phyloP scores from a whole-genome alignment of 2,329 filamentous ascomycete genomes.

The Xylariaceae sp. region DNA sequence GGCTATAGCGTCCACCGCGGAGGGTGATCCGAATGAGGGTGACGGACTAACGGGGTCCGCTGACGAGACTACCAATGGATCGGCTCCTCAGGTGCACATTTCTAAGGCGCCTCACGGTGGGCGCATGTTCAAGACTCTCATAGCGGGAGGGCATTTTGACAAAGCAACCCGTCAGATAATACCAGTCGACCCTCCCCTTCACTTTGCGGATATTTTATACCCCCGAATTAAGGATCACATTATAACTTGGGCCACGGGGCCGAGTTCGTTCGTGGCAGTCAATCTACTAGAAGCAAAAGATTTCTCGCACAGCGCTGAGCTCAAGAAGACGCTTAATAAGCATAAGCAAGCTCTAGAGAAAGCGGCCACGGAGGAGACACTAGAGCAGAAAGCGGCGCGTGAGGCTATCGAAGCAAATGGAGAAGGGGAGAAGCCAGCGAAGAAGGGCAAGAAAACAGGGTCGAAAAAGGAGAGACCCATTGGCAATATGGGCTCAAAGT shows the following conservation, averaged over 20 bases:
- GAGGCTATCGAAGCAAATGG: constrained; percentile 54
- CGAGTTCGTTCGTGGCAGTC: constrained; percentile 84
- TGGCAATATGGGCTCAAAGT: constrained; percentile 64
- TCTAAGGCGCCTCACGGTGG: constrained; percentile 66
- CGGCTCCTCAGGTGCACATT: constrained; percentile 53
- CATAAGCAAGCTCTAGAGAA: constrained; percentile 71
- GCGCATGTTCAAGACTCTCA: constrained; percentile 87
- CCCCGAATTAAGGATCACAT: constrained; percentile 75
- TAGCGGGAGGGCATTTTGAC: constrained; percentile 87
- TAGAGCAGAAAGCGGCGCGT: constrained; percentile 54
- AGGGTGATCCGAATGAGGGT: constrained; percentile 54
- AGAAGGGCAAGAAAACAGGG: constrained; percentile 45
- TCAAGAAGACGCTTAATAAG: constrained; percentile 72
- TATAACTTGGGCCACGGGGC: constrained; percentile 81
- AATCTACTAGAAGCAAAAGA: constrained; percentile 75
- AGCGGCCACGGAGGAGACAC: constrained; percentile 63
- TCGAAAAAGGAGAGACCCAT: constrained; percentile 46
- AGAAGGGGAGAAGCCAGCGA: constrained; percentile 43
- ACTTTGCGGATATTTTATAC: constrained; percentile 83
- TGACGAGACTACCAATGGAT: constrained; percentile 37
- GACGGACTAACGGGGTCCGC: constrained; percentile 41
- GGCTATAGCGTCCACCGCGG: constrained; percentile 67
- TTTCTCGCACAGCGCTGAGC: constrained; percentile 67
- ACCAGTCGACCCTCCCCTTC: constrained; percentile 72
- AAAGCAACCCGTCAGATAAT: constrained; percentile 70